Conservation (phyloP, 352 stramenopile species). For the Globisporangium parvum region DNA sequence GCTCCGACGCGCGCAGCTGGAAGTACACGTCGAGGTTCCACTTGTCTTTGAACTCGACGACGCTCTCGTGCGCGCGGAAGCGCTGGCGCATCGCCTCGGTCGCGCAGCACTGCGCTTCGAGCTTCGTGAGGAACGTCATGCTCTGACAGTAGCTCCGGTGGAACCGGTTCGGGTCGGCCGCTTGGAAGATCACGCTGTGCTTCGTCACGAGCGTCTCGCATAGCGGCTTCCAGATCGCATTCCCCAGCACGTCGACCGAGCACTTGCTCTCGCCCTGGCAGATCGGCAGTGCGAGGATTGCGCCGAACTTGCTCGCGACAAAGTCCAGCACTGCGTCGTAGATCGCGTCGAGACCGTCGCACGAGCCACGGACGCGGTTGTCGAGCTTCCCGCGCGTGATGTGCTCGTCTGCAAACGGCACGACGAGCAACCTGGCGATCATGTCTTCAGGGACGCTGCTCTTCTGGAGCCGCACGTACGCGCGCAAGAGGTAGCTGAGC, state of each 20-base stretch:
- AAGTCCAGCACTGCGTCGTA: constrained; percentile 76
- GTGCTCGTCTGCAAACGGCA: constrained; percentile 74
- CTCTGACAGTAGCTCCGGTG: constrained; percentile 78
- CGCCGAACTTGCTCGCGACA: constrained; percentile 57
- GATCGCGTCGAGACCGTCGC: constrained; percentile 62
- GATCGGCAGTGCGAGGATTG: constrained; percentile 49
- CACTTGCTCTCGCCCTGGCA: constrained; percentile 65
- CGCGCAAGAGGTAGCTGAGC: constrained; percentile 64
- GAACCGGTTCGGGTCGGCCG: constrained; percentile 69
- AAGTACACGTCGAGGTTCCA: constrained; percentile 89
- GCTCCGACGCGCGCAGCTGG: constrained; percentile 57
- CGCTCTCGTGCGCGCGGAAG: constrained; percentile 65
- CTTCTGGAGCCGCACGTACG: constrained; percentile 75
- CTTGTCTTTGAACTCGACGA: constrained; percentile 79
- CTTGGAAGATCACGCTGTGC: constrained; percentile 77
- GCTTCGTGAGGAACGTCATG: constrained; percentile 53
- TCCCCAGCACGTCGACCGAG: constrained; percentile 72
- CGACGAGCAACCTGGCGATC: constrained; percentile 65
- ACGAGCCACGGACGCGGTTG: constrained; percentile 62
- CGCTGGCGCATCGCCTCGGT: constrained; percentile 49
- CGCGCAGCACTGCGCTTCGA: constrained; percentile 56
- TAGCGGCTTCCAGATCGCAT: constrained; percentile 79
- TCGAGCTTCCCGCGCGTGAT: constrained; percentile 76
- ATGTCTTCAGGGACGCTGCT: constrained; percentile 76
- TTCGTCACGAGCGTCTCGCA: constrained; percentile 61